Conservation (phyloP, 2,329 filamentous ascomycete species). For the Fusarium brachygibbosum region DNA sequence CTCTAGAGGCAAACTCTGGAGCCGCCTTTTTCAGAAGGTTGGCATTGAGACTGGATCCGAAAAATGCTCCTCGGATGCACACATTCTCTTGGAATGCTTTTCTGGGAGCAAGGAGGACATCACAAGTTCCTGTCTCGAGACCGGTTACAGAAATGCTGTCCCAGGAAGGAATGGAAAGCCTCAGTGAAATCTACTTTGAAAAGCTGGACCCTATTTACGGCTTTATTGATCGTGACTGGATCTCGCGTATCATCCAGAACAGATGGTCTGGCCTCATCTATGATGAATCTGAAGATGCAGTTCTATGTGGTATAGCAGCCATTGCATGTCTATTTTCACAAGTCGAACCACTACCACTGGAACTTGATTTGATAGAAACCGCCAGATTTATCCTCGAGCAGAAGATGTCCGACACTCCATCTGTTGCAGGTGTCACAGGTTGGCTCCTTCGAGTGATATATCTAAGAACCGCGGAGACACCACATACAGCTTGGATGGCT, state of each 20-base stretch:
- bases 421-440: slow-evolving; percentile 58
- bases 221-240: slow-evolving; percentile 57
- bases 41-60: slow-evolving; percentile 66
- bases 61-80: slow-evolving; percentile 65
- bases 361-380: slow-evolving; percentile 61
- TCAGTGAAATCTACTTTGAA: slow-evolving; percentile 64
- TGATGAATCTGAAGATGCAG: slow-evolving; percentile 47
- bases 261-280: slow-evolving; percentile 52
- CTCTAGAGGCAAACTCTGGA: slow-evolving; percentile 69
- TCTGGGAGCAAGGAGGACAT: slow-evolving; percentile 48
- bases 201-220: slow-evolving; percentile 67
- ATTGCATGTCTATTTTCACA: slow-evolving; percentile 66
- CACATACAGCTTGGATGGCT: slow-evolving; percentile 69
- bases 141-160: slow-evolving; percentile 62
- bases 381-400: slow-evolving; percentile 63
- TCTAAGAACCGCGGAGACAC: slow-evolving; percentile 65
- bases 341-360: slow-evolving; percentile 55
- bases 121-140: slow-evolving; percentile 43
- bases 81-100: slow-evolving; percentile 68
- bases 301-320: slow-evolving; percentile 68
- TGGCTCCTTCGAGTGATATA: slow-evolving; percentile 69
- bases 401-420: slow-evolving; percentile 50
- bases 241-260: slow-evolving; percentile 50
- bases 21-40: slow-evolving; percentile 68
- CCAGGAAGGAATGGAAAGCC: slow-evolving; percentile 60